Evolutionary conservation across 768 basidiomycete species (phyloP).

Genomic region (Paxillus ammoniavirescens): DNA sequence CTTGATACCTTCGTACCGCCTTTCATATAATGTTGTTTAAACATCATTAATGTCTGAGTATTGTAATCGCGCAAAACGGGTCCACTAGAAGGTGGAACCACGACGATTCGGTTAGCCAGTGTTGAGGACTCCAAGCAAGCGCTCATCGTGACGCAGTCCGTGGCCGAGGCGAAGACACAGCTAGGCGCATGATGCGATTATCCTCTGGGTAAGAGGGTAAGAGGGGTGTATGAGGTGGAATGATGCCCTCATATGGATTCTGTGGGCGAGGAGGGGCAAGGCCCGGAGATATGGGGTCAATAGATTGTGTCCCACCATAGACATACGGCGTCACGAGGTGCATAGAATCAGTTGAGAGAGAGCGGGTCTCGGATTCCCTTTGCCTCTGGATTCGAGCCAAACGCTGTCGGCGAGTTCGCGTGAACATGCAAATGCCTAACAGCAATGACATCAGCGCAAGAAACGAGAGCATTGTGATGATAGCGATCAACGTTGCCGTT

Average conservation of each 20-base stretch:
- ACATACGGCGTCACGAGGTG: background rate
- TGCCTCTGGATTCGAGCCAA: background rate
- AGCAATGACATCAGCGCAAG: slow-evolving; percentile 15
- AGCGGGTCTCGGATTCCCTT: background rate
- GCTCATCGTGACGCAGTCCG: background rate
- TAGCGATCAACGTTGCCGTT: slow-evolving; percentile 13
- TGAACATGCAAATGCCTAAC: slow-evolving; percentile 13
- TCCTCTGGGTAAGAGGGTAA: background rate
- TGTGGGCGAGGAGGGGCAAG: background rate
- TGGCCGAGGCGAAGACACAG: background rate
- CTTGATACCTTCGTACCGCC: slow-evolving; percentile 15
- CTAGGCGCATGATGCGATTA: background rate
- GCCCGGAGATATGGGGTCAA: background rate
- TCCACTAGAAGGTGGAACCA: background rate
- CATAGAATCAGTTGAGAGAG: background rate
- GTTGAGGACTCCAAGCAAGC: background rate
- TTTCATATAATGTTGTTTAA: slow-evolving; percentile 33
- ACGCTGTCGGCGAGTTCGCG: slow-evolving; percentile 6
- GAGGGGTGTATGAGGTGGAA: slow-evolving; percentile 1
- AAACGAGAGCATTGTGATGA: slow-evolving; percentile 13
- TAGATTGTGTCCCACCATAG: background rate
- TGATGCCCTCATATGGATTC: slow-evolving; percentile 8
- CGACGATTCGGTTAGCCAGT: background rate
- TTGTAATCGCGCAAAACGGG: slow-evolving; percentile 18
- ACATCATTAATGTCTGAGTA: slow-evolving; percentile 28